These are phyloP conservation scores for Phytopythium chamaehyphon DNA, from an alignment of 352 stramenopile species.

Conservation along the genomic window DNA sequence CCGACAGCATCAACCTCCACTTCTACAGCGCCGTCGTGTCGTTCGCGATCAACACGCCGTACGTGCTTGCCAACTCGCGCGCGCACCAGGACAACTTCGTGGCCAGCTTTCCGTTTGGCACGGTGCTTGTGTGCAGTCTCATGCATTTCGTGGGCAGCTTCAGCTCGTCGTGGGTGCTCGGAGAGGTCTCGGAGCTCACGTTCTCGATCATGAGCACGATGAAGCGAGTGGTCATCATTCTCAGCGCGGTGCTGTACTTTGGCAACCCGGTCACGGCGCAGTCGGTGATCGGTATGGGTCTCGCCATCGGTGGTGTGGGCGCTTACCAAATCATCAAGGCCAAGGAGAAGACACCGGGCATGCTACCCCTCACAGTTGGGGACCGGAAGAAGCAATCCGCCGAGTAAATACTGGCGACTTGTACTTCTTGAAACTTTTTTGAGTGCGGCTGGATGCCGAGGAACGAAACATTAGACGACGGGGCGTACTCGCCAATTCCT, in stretches of 20 bases:
- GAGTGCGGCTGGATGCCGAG: neutral
- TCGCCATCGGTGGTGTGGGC: slow-evolving; percentile 67
- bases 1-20: slow-evolving; percentile 84
- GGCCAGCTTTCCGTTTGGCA: slow-evolving; percentile 66
- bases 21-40: slow-evolving; percentile 84
- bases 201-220: slow-evolving; percentile 91
- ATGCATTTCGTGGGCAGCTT: slow-evolving; percentile 85
- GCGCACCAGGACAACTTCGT: slow-evolving; percentile 55
- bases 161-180: slow-evolving; percentile 75
- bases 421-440: slow-evolving; percentile 9
- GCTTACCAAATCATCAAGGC: slow-evolving; percentile 82
- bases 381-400: slow-evolving; percentile 14
- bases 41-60: slow-evolving; percentile 78
- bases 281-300: slow-evolving; percentile 66
- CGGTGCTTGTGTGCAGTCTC: slow-evolving; percentile 71
- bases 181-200: slow-evolving; percentile 83
- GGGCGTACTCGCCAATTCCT: no score
- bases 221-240: slow-evolving; percentile 86
- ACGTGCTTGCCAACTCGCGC: slow-evolving; percentile 57
- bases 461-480: no score
- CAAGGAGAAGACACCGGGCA: slow-evolving; percentile 39
- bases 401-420: slow-evolving; percentile 10
- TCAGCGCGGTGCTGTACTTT: slow-evolving; percentile 84
- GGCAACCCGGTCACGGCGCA: slow-evolving; percentile 70
- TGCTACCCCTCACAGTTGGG: slow-evolving; percentile 45